Evolutionary conservation across 2,329 filamentous ascomycete genomes (phyloP).

Genomic region (Myriangium duriaei): DNA sequence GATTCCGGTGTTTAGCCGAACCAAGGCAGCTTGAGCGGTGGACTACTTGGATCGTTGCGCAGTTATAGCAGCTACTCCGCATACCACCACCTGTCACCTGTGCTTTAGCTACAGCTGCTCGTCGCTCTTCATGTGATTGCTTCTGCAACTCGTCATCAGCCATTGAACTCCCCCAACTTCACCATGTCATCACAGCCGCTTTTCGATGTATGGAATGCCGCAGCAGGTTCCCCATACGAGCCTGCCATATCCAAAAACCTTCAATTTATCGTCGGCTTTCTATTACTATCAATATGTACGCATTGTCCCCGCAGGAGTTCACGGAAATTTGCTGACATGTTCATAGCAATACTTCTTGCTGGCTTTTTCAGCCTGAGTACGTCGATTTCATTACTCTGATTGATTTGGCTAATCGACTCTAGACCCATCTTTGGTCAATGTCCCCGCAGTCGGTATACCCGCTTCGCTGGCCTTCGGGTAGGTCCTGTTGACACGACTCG

Average conservation of each 20-base stretch:
- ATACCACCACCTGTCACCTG: no score
- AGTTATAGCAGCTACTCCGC: no score
- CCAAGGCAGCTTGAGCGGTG: no score
- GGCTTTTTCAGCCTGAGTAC: constrained; percentile 79
- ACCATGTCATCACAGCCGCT: constrained; percentile 65
- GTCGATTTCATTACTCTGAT: constrained; percentile 17
- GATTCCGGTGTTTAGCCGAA: no score
- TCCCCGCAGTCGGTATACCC: constrained; percentile 68
- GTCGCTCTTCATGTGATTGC: no score
- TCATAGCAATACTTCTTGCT: constrained; percentile 51
- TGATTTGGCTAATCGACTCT: constrained; percentile 8
- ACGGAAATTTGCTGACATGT: constrained; percentile 13
- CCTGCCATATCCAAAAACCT: constrained; percentile 67
- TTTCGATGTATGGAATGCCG: constrained; percentile 82
- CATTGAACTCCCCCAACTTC: constrained; percentile 9
- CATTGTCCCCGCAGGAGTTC: constrained; percentile 4
- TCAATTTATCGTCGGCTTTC: constrained; percentile 73
- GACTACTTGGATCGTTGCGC: no score
- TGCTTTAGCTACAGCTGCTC: neutral
- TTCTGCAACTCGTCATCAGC: no score
- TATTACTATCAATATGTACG: constrained; percentile 55
- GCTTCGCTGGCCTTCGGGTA: constrained; percentile 87
- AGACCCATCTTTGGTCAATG: constrained; percentile 73
- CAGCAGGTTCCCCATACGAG: constrained; percentile 72
- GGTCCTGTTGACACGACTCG: constrained; percentile 25